A percentile compares a stretch with the other conserved stretches of the same genome.
Evolutionary conservation across 2,329 filamentous ascomycete genomes (phyloP).

Genomic region (Xylariales sp.): DNA sequence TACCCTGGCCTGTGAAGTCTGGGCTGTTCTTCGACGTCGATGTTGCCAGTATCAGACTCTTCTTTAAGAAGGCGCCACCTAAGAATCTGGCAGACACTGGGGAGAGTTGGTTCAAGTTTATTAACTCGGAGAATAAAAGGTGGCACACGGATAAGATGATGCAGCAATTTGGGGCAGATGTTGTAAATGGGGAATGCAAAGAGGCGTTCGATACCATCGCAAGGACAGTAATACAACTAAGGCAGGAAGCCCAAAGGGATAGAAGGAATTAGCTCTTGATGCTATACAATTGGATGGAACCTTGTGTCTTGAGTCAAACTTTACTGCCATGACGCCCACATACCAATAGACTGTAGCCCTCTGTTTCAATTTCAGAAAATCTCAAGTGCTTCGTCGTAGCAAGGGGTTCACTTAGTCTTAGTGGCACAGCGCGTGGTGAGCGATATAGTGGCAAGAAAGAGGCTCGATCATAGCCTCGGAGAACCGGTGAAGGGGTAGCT

Average conservation of each 20-base stretch:
- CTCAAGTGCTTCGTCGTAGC: too few relatives aligned
- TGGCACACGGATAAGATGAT: conserved; percentile 6
- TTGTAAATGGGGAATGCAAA: not conserved
- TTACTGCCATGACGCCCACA: too few relatives aligned
- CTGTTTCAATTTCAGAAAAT: too few relatives aligned
- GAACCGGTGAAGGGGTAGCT: too few relatives aligned
- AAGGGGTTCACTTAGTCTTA: too few relatives aligned
- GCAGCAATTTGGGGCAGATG: not conserved
- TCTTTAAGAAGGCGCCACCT: conserved; percentile 15
- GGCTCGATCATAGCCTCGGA: too few relatives aligned
- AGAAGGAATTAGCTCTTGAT: not conserved
- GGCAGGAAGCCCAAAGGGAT: not conserved
- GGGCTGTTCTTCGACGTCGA: conserved; percentile 12
- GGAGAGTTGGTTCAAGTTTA: conserved; percentile 11
- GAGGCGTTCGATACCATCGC: not conserved
- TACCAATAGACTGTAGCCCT: too few relatives aligned
- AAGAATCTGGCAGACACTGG: conserved; percentile 5
- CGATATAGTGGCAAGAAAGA: too few relatives aligned
- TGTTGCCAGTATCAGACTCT: conserved; percentile 13
- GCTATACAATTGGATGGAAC: too few relatives aligned
- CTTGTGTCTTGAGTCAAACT: too few relatives aligned
- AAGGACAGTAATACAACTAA: not conserved
- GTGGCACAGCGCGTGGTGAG: too few relatives aligned
- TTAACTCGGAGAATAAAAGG: conserved; percentile 8
- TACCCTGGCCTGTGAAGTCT: conserved; percentile 17